Evolutionary conservation across 2,329 filamentous ascomycete species (phyloP), one percentile per base, ranked within the genome.

Genomic region (Fusarium sp.): DNA sequence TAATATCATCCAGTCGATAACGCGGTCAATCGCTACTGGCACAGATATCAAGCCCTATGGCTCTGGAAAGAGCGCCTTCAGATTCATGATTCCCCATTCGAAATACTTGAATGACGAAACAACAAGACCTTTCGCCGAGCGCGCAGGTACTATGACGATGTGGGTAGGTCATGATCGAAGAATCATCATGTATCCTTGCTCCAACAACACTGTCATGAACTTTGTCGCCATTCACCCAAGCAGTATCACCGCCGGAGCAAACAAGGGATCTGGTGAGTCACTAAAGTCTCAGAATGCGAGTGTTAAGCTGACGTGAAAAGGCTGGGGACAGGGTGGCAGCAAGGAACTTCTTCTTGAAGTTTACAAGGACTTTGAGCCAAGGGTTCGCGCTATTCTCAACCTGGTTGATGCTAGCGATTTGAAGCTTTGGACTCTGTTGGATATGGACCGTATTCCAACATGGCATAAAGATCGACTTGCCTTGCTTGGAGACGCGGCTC

Each of bases 401-500:
- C 85, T 85, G 71, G 85, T 81, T 0, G 83, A 86, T n/a, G 78
- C 82, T 0, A 76, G 81, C 0, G 82, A 81, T 2, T 74, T 90
- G 25, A 89, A 87, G 60, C 80, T 89, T 2, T 92, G 89, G 89
- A 85, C 84, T 27, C 78, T 92, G 4, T 77, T 90, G 8, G 91
- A 93, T 70, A 91, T 92, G 87, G 85, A 88, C 8, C 80, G 84
- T 3, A 78, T 93, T 21, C 84, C 86, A 0, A 83, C 80, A 0
- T 93, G 89, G 87, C 81, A 83, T 0, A 84, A 86, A 5, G 86
- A 80, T 1, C 84, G 82, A 10, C 77, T 92, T 23, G 89, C 85
- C 2, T 78, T 92, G 0, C 78, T 93, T 1, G 91, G 91, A 1
- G 91, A 93, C 76, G 90, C 91, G 0, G 91, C 90, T 0, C 91